Conservation (phyloP, 495 filamentous ascomycete species). For the Neurospora sublineolata region DNA sequence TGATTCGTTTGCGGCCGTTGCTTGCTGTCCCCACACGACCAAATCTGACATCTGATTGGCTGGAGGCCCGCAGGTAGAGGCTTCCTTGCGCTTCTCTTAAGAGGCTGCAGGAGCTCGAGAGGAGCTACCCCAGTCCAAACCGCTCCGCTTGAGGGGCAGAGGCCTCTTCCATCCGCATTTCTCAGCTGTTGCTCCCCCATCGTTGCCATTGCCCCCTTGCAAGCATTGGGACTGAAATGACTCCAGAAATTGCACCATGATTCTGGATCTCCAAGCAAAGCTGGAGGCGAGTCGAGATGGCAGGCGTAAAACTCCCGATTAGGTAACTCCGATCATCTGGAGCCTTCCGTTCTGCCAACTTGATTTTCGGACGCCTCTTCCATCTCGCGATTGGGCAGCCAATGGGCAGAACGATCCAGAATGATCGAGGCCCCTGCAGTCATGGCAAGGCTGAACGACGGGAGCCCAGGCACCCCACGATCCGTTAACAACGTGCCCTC, state of each 20-base stretch:
- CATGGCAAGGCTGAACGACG: not conserved
- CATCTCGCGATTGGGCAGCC: not conserved
- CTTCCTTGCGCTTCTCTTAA: not conserved
- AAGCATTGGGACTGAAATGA: not conserved
- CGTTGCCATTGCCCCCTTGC: not conserved
- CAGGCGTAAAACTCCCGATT: not conserved
- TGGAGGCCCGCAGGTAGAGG: constrained; percentile 9
- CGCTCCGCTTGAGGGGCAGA: not conserved
- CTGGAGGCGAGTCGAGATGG: not conserved
- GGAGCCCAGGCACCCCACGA: not conserved
- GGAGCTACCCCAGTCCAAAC: constrained; percentile 1
- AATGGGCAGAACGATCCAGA: not conserved
- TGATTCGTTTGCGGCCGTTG: constrained; percentile 19
- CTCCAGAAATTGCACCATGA: not conserved
- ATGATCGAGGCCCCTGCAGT: not conserved
- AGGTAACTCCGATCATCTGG: not conserved
- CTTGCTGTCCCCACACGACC: constrained; percentile 19
- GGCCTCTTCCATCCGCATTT: not conserved
- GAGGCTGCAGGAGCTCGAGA: constrained; percentile 18
- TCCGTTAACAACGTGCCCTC: not conserved
- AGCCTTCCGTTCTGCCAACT: not conserved
- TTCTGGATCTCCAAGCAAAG: not conserved
- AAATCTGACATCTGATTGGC: constrained; percentile 15
- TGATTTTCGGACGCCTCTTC: not conserved
- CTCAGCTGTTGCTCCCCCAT: not conserved